Conservation (phyloP, 2,329 filamentous ascomycete species). For the Colletotrichum cuscutae region DNA sequence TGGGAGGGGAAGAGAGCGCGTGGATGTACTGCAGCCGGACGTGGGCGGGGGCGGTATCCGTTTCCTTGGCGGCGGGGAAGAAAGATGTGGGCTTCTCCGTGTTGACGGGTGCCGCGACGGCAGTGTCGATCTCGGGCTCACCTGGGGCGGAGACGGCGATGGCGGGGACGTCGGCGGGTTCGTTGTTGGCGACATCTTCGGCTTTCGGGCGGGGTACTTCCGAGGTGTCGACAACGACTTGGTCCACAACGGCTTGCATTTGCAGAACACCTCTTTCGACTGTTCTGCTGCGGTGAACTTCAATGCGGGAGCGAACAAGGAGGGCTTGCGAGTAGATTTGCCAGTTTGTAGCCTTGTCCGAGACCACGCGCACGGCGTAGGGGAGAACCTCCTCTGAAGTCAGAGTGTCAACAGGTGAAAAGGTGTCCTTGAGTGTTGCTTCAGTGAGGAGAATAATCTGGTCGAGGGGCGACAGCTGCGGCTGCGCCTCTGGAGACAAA, state of each 20-base stretch:
- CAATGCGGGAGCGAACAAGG: slow-evolving; percentile 88
- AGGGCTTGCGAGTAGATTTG: slow-evolving; percentile 96
- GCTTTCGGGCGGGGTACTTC: slow-evolving; percentile 36
- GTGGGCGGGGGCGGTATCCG: slow-evolving; percentile 81
- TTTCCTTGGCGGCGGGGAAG: slow-evolving; percentile 78
- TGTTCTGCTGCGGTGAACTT: slow-evolving; percentile 87
- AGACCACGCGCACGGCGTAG: slow-evolving; percentile 87
- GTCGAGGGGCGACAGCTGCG: slow-evolving; percentile 83
- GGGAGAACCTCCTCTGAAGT: slow-evolving; percentile 95
- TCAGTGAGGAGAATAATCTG: slow-evolving; percentile 92
- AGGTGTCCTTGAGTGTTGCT: slow-evolving; percentile 87
- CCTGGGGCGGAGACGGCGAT: slow-evolving; percentile 57
- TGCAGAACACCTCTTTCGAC: slow-evolving; percentile 91
- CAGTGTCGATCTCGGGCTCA: slow-evolving; percentile 11
- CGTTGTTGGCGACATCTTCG: slow-evolving; percentile 40
- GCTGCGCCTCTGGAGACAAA: slow-evolving; percentile 83
- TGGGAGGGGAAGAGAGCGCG: slow-evolving; percentile 82
- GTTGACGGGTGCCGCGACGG: neutral
- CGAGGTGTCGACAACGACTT: slow-evolving; percentile 88
- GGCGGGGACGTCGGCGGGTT: slow-evolving; percentile 48
- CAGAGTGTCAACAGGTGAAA: slow-evolving; percentile 82
- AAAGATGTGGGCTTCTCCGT: slow-evolving; percentile 76
- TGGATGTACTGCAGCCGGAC: slow-evolving; percentile 87
- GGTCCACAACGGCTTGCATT: slow-evolving; percentile 93
- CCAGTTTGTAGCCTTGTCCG: slow-evolving; percentile 94